Evolutionary conservation across 805 yeast genomes (phyloP), one percentile per base, ranked within the genome.

Genomic region (Lipomyces anomalus): DNA sequence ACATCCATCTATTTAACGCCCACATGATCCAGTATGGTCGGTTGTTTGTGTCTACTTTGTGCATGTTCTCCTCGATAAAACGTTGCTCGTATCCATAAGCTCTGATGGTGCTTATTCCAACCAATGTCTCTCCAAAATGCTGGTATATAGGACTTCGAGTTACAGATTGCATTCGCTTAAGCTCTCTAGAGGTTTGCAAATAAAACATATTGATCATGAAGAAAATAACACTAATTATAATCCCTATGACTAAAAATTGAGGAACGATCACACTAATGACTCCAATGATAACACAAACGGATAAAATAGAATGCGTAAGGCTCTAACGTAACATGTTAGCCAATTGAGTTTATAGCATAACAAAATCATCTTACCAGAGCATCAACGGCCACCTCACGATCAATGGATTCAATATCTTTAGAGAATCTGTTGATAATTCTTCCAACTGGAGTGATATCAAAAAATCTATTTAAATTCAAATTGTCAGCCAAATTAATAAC

Each of bases 401-500:
- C 98, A 52, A 90, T 78, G 13, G 92, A 79, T 65, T 90, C 97
- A 52, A 92, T 79, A 70, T 90, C 98, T 64, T 87, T 89, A 6
- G 97, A 86, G 62, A 92, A 90, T 62, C 98, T 76, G 66, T 90
- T 92, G 88, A 92, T 87, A 45, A 90, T 85, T 65, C 97, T 81
- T 24, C 98, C 98, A 57, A 84, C 76, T 7, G 98, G 97, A 4
- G 97, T 90, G 18, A 92, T 74, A 62, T 92, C 98, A 65, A 89
- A 92, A 66, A 92, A 92, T 60, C 97, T n/a, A n/a, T n/a, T n/a
- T n/a, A n/a, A n/a, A n/a, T n/a, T n/a, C n/a, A n/a, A n/a, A n/a
- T n/a, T n/a, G n/a, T n/a, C n/a, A n/a, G n/a, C n/a, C n/a, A n/a
- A n/a, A n/a, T n/a, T n/a, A n/a, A n/a, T n/a, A n/a, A n/a, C n/a